phyloP scores from a whole-genome alignment of 192 early-diverging fungal genomes.

The Rhizophlyctis rosea region DNA sequence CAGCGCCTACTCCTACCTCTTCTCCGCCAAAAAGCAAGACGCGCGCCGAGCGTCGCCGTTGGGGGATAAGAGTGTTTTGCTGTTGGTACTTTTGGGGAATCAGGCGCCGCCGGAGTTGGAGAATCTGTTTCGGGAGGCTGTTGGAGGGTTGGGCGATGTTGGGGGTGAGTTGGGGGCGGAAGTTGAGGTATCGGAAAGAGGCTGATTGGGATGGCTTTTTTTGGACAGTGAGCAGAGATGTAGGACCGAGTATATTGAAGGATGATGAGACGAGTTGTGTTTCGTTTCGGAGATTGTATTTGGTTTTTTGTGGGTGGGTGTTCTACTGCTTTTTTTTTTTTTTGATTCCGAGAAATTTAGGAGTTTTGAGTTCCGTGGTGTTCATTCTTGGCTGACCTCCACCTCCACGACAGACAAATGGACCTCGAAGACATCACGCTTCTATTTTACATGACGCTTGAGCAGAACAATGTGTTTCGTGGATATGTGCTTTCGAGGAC shows the following conservation, averaged over 20 bases:
- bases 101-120: conserved; percentile 21
- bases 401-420: conserved; percentile 31
- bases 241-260: neutral
- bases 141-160: conserved; percentile 42
- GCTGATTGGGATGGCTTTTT: neutral
- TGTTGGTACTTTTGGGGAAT: conserved; percentile 56
- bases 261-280: conserved; percentile 10
- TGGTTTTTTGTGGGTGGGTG: conserved; percentile 49
- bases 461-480: conserved; percentile 65
- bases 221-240: neutral
- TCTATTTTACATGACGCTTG: conserved; percentile 62
- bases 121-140: conserved; percentile 39
- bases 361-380: too few relatives aligned
- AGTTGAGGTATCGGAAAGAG: too few relatives aligned
- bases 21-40: conserved; percentile 42
- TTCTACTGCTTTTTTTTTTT: neutral
- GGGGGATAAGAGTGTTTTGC: conserved; percentile 58
- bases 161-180: conserved; percentile 29
- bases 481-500: conserved; percentile 71
- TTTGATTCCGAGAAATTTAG: conserved; percentile 14
- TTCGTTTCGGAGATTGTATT: conserved; percentile 53
- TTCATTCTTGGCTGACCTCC: too few relatives aligned
- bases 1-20: conserved; percentile 67
- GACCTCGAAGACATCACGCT: conserved; percentile 57
- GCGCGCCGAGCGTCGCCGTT: conserved; percentile 51